Evolutionary conservation across 352 stramenopile genomes (phyloP), one percentile per base, ranked within the genome.

Genomic region (Elongisporangium prolatum): DNA sequence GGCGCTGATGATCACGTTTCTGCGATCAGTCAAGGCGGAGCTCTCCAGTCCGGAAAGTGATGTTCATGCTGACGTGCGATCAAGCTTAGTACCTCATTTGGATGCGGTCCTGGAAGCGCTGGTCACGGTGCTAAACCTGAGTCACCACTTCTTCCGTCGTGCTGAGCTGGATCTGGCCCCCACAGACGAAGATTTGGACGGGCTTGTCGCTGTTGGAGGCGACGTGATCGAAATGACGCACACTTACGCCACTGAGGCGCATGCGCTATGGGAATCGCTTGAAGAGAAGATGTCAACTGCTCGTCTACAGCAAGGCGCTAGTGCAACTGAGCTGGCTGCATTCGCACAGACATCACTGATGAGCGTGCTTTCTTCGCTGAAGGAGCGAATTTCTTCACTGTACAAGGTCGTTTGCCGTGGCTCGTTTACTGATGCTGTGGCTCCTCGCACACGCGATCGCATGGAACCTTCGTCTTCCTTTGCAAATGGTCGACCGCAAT

Each of bases 351-450:
- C 83, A 24, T 68, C 67, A 34, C 59, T 91, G 21, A 70, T 80
- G 0, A 58, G 68, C 6, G 57, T 77, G 21, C 60, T 85, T 11
- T 59, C 71, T 4, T 73, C 82, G 6, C 67, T 92, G 22, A 91
- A 91, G 51, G 81, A 89, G 49, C 81, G 80, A 22, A 49, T 92
- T 20, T 67, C 73, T 0, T 69, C 74, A 38, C 55, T 91, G 20
- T 90, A 83, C 64, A 94, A 94, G 57, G 56, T 78, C 14, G 83
- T 91, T n/a, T 90, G 80, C 25, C 79, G 84, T 28, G 85, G 85
- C 17, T 76, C 80, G 2, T 89, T 94, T 54, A 89, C 78, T 0
- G 84, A 94, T 63, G 80, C 83, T 0, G 77, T 89, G 21, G 80
- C 77, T 20, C 73, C 75, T 13, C 76, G 74, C 21, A 62, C 65